These are phyloP conservation scores for Fusarium siculi DNA, from an alignment of 2,329 filamentous ascomycete species.

Conservation along the genomic window DNA sequence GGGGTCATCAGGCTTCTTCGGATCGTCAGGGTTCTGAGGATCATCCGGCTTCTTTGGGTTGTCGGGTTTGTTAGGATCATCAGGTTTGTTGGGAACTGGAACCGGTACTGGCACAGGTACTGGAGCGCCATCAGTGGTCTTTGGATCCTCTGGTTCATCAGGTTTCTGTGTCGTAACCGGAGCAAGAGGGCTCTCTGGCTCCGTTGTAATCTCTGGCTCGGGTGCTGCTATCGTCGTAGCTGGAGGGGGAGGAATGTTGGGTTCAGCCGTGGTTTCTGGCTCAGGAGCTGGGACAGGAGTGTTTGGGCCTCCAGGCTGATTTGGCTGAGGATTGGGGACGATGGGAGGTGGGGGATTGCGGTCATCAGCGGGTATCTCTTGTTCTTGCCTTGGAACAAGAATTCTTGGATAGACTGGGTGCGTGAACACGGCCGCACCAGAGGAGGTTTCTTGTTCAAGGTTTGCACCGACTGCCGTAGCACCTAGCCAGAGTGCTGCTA, in stretches of 20 bases:
- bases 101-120: background rate
- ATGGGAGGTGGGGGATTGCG: background rate
- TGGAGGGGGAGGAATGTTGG: background rate
- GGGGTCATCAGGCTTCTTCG: background rate
- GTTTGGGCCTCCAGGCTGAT: background rate
- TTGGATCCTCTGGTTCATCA: background rate
- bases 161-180: background rate
- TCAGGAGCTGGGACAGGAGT: background rate
- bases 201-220: background rate
- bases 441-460: background rate
- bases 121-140: background rate
- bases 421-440: background rate
- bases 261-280: background rate
- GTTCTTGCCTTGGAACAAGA: background rate
- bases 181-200: background rate
- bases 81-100: background rate
- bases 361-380: background rate
- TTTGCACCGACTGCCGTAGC: background rate
- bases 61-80: background rate
- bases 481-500: background rate
- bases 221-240: background rate
- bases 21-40: background rate
- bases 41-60: background rate
- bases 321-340: background rate
- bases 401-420: background rate